Percentiles rank a stretch among this genome's conserved stretches.
These are phyloP conservation scores for Trametes sanguinea DNA, from an alignment of 768 basidiomycete species.

Conservation along the genomic window DNA sequence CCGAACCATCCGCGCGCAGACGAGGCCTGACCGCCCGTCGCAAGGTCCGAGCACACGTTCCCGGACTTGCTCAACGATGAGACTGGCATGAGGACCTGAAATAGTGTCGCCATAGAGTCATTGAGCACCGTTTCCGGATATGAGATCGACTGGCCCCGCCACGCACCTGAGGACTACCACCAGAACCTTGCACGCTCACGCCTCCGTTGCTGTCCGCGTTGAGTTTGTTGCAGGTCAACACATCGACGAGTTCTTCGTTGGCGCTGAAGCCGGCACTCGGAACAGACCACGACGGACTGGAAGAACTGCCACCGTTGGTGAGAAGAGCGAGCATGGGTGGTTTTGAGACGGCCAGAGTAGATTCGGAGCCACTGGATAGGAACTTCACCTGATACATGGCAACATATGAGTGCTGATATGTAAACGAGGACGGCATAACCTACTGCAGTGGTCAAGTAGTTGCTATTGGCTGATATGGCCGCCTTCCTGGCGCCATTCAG, in stretches of 20 bases:
- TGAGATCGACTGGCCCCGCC: no score
- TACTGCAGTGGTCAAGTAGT: conserved; percentile 52
- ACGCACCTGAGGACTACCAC: conserved; percentile 50
- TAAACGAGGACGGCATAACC: conserved; percentile 15
- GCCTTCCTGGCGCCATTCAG: conserved; percentile 58
- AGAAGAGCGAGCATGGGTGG: conserved; percentile 57
- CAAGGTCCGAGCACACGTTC: conserved; percentile 23
- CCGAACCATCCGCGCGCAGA: conserved; percentile 7
- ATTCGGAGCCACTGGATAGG: conserved; percentile 39
- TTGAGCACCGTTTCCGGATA: no score
- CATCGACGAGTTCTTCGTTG: conserved; percentile 51
- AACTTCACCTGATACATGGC: conserved; percentile 44
- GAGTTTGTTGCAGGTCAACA: conserved; percentile 48
- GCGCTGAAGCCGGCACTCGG: conserved; percentile 42
- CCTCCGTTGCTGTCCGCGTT: conserved; percentile 43
- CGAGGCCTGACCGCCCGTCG: conserved; percentile 17
- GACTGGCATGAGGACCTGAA: conserved; percentile 40
- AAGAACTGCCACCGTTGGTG: conserved; percentile 51
- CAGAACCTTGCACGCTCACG: conserved; percentile 39
- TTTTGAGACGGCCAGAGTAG: conserved; percentile 53
- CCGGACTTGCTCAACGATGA: conserved; percentile 31
- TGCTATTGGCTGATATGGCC: conserved; percentile 43
- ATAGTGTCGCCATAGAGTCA: no score
- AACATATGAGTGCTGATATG: no score
- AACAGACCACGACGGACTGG: conserved; percentile 46